Evolutionary conservation across 352 stramenopile species (phyloP), one percentile per base, ranked within the genome.

Genomic region (Globisporangium lucens): DNA sequence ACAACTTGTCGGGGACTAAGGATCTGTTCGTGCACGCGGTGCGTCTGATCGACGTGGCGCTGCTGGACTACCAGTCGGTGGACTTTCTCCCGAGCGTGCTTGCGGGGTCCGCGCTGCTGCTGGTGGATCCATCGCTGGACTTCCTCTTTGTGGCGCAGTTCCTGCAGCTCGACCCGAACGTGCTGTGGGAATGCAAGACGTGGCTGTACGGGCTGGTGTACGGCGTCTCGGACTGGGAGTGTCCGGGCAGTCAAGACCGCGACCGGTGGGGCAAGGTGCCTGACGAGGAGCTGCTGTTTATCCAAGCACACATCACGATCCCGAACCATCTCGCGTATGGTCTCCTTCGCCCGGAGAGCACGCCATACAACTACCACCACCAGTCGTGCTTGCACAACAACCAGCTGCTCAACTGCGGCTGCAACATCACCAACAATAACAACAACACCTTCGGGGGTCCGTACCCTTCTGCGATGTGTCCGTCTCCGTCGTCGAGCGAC

Each of bases 141-240:
- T 80, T 91, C 47, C 75, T 89, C 64, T 93, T 90, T 66, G 83
- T 91, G n/a, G 85, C 85, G 36, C 83, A 91, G 70, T 93, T 93
- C 58, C 68, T 93, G 35, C 85, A 93, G 66, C 71, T 93, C 12
- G 85, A 93, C 61, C 80, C 82, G 33, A 87, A 79, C 30, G 78
- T 93, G 62, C 73, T 93, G 22, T 93, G 84, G 83, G 85, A 93
- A 41, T 93, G 85, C 75, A 90, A 90, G 75, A 86, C 77, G 63
- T 93, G 85, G 85, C 77, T 93, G 20, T 83, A 89, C 56, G 66
- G 72, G 12, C 78, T 86, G 63, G 81, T 82, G 12, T 88, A 80
- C 52, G 76, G 72, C 4, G 62, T 91, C 22, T 87, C 72, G 33
- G 85, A 93, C 38, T 61, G 79, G 49, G 77, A 80, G 61, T 75